Percentiles rank a stretch among this genome's conserved stretches.
phyloP scores from a whole-genome alignment of 352 stramenopile genomes.

The Hyaloperonospora brassicae region DNA sequence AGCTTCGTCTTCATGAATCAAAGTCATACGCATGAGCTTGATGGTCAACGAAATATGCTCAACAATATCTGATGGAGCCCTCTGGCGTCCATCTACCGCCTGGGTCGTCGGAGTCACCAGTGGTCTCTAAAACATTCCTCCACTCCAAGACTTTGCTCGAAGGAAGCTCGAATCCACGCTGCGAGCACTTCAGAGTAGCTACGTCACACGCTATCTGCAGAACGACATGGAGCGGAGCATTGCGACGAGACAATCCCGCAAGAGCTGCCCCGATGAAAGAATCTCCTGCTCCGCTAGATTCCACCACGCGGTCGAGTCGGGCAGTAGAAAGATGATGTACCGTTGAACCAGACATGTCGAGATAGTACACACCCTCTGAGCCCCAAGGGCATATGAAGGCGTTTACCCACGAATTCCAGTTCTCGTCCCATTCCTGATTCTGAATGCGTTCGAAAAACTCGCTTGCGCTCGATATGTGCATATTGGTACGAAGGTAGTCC shows the following conservation, averaged over 20 bases:
- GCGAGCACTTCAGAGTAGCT: slow-evolving; percentile 50
- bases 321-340: slow-evolving; percentile 32
- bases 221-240: slow-evolving; percentile 23
- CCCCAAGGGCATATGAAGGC: slow-evolving; percentile 69
- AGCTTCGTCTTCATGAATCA: no score
- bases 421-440: slow-evolving; percentile 15
- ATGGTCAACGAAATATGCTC: no score
- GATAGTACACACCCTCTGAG: slow-evolving; percentile 47
- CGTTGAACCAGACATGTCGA: slow-evolving; percentile 19
- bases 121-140: slow-evolving; percentile 9
- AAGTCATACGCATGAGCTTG: no score
- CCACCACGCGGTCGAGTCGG: slow-evolving; percentile 32
- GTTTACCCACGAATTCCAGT: slow-evolving; percentile 24
- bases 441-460: slow-evolving; percentile 36
- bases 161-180: slow-evolving; percentile 43
- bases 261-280: slow-evolving; percentile 62
- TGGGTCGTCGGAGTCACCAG: neutral
- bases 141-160: slow-evolving; percentile 16
- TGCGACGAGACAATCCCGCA: slow-evolving; percentile 30
- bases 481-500: slow-evolving; percentile 58
- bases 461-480: slow-evolving; percentile 29
- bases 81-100: no score
- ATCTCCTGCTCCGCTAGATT: slow-evolving; percentile 70
- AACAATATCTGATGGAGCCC: no score
- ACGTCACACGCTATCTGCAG: slow-evolving; percentile 44